Evolutionary conservation across 1,284 basidiomycete genomes (phyloP).

Genomic region (Meripilus lineatus): DNA sequence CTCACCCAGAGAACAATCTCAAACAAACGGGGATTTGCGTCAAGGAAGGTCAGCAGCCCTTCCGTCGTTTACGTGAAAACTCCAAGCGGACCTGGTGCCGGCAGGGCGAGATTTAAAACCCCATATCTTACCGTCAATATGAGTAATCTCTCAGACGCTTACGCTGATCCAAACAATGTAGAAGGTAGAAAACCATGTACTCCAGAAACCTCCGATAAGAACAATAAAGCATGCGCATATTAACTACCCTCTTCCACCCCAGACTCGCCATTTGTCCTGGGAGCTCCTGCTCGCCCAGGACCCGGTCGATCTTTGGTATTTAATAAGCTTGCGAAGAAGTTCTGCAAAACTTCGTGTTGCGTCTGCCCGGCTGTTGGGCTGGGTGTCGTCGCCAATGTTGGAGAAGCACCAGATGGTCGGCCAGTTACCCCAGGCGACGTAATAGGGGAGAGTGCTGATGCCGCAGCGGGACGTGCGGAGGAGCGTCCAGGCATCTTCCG

Average conservation of each 20-base stretch:
- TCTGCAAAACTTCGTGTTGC: constrained; percentile 79
- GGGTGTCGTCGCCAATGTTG: constrained; percentile 37
- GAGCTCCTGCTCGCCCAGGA: constrained; percentile 13
- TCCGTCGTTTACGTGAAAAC: too few relatives aligned
- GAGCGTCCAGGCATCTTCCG: constrained; percentile 21
- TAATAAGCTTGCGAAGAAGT: constrained; percentile 82
- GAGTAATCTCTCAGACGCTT: too few relatives aligned
- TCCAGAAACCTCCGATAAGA: too few relatives aligned
- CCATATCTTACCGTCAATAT: too few relatives aligned
- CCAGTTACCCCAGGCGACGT: constrained; percentile 15
- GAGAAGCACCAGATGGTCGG: constrained; percentile 30
- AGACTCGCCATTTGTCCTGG: constrained; percentile 26
- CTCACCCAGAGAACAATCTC: too few relatives aligned
- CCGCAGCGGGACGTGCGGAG: constrained; percentile 17
- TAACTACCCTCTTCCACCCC: constrained; percentile 33
- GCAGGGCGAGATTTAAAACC: too few relatives aligned
- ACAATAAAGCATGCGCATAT: too few relatives aligned
- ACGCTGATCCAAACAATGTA: too few relatives aligned
- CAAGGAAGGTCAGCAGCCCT: too few relatives aligned
- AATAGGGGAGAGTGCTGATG: constrained; percentile 21
- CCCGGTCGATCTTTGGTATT: constrained; percentile 57
- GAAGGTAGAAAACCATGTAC: too few relatives aligned
- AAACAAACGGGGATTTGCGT: too few relatives aligned
- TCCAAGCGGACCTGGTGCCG: too few relatives aligned
- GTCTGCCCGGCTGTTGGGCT: constrained; percentile 52